A percentile compares a stretch with the other conserved stretches of the same genome.
Evolutionary conservation across 169 alveolate genomes (phyloP).

Genomic region (Eimeria mitis): DNA sequence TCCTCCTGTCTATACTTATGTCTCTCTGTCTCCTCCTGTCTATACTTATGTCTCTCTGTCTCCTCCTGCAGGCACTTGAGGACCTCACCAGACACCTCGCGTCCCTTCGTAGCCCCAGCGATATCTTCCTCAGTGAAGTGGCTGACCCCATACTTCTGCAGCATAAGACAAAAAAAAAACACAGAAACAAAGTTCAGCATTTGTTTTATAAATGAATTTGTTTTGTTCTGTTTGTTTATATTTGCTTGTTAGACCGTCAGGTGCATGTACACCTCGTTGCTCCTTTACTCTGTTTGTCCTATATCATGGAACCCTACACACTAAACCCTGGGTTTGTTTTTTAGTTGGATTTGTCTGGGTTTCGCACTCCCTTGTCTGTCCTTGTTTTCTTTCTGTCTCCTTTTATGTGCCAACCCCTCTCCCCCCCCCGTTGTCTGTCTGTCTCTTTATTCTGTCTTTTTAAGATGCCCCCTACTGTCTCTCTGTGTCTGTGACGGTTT

Average conservation of each 20-base stretch:
- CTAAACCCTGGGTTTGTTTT: background rate
- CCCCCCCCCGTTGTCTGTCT: too few relatives aligned
- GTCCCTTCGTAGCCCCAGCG: constrained; percentile 21
- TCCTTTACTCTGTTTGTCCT: background rate
- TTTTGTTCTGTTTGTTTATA: background rate
- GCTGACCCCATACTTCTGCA: constrained; percentile 36
- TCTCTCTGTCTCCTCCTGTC: too few relatives aligned
- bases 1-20: too few relatives aligned
- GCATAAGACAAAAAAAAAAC: background rate
- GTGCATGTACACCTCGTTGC: too few relatives aligned
- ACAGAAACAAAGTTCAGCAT: background rate
- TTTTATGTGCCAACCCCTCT: too few relatives aligned
- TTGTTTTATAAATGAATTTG: background rate
- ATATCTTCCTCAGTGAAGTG: background rate
- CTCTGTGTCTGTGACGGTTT: background rate
- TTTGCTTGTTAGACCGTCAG: too few relatives aligned
- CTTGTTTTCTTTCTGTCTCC: background rate
- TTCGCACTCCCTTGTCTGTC: background rate
- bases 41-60: too few relatives aligned
- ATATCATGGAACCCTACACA: too few relatives aligned
- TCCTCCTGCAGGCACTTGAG: background rate
- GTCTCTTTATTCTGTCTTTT: background rate
- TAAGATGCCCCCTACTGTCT: background rate
- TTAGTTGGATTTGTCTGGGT: background rate
- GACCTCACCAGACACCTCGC: constrained; percentile 24